Evolutionary conservation across 768 basidiomycete species (phyloP), one percentile per base, ranked within the genome.

Genomic region (Tricholoma matsutake): DNA sequence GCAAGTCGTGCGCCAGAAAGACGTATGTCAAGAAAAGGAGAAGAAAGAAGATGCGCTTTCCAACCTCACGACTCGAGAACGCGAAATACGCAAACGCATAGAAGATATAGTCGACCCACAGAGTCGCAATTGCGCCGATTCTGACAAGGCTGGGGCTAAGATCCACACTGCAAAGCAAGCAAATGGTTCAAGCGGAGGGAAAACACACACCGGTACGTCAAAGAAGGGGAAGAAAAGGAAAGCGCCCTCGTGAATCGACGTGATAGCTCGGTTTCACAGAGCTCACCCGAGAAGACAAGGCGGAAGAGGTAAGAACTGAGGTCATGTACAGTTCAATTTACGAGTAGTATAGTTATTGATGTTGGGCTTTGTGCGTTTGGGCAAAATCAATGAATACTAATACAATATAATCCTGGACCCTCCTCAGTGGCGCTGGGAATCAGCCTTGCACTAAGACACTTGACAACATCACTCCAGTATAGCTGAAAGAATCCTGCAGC

Each of bases 11-110:
- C 89, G 93, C 13, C 72, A 74, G 56, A 85, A 84, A 56, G 92
- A 94, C 65, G 81, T 91, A 53, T 79, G 79, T 57, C 86, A 88
- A 63, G 92, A 94, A 70, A 89, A 83, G 71, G 88, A 91, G 67
- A 82, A 84, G 68, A 88, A 86, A 70, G 89, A 90, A 63, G 86
- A 84, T 22, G 81, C 84, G 8, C 74, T 92, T 31, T 72, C 75
- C 35, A 86, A 83, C 65, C 81, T 94, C 35, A 91, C 89, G 6
- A 83, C 84, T 2, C 82, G 84, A 51, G 92, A 94, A 72, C 87
- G 89, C 51, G 89, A 92, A 67, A 81, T 94, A 61, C 86, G 91
- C 37, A 87, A 84, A 71, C 81, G 81, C 49, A 88, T 94, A 35
- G 90, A 92, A 69, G 90, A 92, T 64, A 81, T 88, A 57, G 73